A percentile compares a stretch with the other conserved stretches of the same genome.
These are phyloP conservation scores for Vanrija pseudolonga DNA, from an alignment of 1,284 basidiomycete species.

Conservation along the genomic window DNA sequence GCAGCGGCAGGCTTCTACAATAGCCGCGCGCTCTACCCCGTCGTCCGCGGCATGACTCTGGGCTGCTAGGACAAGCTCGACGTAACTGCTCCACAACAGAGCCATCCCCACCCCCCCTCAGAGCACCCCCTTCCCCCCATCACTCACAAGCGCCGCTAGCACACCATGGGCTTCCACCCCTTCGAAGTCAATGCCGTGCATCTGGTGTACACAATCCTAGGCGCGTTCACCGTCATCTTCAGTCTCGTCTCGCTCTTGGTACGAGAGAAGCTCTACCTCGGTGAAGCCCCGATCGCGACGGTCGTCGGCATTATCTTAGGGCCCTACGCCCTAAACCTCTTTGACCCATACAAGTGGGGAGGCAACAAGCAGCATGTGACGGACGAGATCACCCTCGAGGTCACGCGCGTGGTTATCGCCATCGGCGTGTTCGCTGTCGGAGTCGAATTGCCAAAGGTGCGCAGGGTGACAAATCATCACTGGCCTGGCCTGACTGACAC, in stretches of 20 bases:
- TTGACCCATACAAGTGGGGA: constrained; percentile 83
- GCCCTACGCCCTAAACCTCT: constrained; percentile 77
- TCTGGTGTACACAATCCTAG: constrained; percentile 71
- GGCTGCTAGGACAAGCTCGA: too few species aligned
- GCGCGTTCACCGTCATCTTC: constrained; percentile 75
- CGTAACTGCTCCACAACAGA: too few species aligned
- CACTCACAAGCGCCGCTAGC: background rate
- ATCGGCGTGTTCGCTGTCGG: constrained; percentile 98
- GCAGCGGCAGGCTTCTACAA: too few species aligned
- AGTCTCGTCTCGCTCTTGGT: constrained; percentile 86
- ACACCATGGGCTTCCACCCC: constrained; percentile 40
- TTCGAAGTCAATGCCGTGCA: constrained; percentile 49
- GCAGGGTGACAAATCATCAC: constrained; percentile 2
- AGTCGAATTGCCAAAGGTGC: constrained; percentile 80
- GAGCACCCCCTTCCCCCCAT: background rate
- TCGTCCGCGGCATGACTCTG: too few species aligned
- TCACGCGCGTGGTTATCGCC: constrained; percentile 92
- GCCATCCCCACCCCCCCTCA: background rate
- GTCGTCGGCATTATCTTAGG: constrained; percentile 89
- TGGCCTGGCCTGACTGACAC: background rate
- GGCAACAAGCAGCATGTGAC: constrained; percentile 52
- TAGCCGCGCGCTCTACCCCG: too few species aligned
- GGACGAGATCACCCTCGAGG: constrained; percentile 77
- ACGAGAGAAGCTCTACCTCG: constrained; percentile 89
- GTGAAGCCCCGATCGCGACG: constrained; percentile 95